Evolutionary conservation across 768 basidiomycete species (phyloP).

Genomic region (Pleurotus tuber-regium): DNA sequence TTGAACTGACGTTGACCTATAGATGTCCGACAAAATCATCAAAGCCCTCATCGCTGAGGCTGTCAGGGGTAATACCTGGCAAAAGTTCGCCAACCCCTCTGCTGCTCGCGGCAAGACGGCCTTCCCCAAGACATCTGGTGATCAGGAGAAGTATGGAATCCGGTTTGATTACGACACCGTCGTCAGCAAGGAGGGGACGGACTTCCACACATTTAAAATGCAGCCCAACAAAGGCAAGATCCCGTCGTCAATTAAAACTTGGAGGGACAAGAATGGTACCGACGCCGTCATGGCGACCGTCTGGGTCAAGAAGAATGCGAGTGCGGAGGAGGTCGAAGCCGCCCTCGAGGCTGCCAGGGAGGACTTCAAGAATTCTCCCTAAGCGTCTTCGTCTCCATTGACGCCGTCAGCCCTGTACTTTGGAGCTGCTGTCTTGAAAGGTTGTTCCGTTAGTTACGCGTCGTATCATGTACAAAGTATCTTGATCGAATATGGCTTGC

Average conservation of each 20-base stretch:
- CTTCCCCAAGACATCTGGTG: conserved; percentile 1
- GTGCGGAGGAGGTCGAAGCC: too few relatives aligned
- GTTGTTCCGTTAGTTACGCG: too few relatives aligned
- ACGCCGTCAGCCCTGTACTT: too few relatives aligned
- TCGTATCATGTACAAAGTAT: too few relatives aligned
- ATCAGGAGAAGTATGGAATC: conserved; percentile 7
- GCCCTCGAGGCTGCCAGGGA: too few relatives aligned
- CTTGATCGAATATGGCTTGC: too few relatives aligned
- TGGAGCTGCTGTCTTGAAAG: too few relatives aligned
- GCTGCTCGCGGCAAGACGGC: conserved; percentile 3
- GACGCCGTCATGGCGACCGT: conserved; percentile 9
- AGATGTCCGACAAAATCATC: too few relatives aligned
- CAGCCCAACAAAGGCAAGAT: conserved; percentile 5
- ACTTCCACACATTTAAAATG: conserved; percentile 7
- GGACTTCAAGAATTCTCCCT: too few relatives aligned
- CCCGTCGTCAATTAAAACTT: conserved; percentile 2
- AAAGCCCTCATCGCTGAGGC: conserved; percentile 9
- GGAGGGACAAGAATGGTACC: conserved; percentile 9
- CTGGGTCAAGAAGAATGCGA: too few relatives aligned
- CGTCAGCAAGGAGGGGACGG: neutral
- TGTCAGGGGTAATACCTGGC: neutral
- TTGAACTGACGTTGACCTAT: too few relatives aligned
- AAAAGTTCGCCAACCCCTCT: conserved; percentile 4
- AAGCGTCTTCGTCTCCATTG: too few relatives aligned
- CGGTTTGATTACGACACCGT: conserved; percentile 8